Base-by-base conservation (phyloP, 2,329 filamentous ascomycete genomes). In the Colletotrichum eleusines region DNA sequence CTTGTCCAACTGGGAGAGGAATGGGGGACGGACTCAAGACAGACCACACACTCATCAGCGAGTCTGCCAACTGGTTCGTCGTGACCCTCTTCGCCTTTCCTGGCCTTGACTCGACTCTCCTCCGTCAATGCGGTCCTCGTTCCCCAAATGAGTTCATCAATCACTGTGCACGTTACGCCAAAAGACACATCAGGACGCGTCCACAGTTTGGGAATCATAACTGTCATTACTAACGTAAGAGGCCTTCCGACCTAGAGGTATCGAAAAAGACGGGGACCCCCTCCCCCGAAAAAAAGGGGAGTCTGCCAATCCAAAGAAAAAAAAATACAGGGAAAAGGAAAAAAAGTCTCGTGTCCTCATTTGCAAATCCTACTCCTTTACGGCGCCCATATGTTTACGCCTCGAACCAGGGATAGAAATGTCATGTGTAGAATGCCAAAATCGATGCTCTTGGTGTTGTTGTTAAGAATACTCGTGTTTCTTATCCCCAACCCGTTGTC, bases 141-240 rank as follows among this genome's bases (percentile, higher is more conserved):
- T 11, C 33, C 31, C n/a, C n/a, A 14, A 7, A 26, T 26, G 20
- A 20, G n/a, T n/a, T n/a, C n/a, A n/a, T 12, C 35, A 7, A 12
- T 57, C 54, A 11, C n/a, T 18, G 14, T 12, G 5, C n/a, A 26
- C 8, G 35, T 14, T 5, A 11, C 35, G n/a, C 28, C n/a, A 40
- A 31, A 20, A 50, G n/a, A 46, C 20, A 38, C n/a, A n/a, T 23
- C 23, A 42, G 11, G 5, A 42, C 46, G 38, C 60, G 38, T 5
- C 7, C 8, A 16, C n/a, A n/a, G n/a, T 1, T 38, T 44, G 28
- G 28, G 33, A 38, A 28, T 71, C 69, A 60, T 69, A 67, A 58
- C 63, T 53, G 2, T 71, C 69, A 69, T 71, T 71, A 71, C 38
- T 63, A 70, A 60, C 54, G 65, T 63, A 55, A 54, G 20, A 53